phyloP scores from a whole-genome alignment of 2,329 filamentous ascomycete species.

The Trichoderma arundinaceum region DNA sequence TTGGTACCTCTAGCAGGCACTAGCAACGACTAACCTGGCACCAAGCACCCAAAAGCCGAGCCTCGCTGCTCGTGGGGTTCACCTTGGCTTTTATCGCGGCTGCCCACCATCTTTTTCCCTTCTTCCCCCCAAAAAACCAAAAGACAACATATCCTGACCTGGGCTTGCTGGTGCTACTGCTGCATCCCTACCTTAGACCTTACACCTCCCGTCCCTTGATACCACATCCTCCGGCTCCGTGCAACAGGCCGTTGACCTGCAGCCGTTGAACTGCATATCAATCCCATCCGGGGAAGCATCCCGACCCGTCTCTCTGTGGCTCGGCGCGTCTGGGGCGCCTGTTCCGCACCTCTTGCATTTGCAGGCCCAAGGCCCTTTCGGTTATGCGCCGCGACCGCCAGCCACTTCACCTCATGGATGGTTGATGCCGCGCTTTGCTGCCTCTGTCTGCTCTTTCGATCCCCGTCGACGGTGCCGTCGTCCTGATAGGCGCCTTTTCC shows the following conservation, averaged over 20 bases:
- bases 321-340: conserved; percentile 4
- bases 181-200: conserved; percentile 16
- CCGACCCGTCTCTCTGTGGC: conserved; percentile 6
- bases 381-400: conserved; percentile 15
- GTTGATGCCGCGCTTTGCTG: conserved; percentile 23
- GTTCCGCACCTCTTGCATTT: conserved; percentile 19
- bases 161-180: background rate
- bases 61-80: conserved; percentile 22
- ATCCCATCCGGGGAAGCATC: conserved; percentile 13
- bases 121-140: background rate
- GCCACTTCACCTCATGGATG: conserved; percentile 16
- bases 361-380: conserved; percentile 2
- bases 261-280: conserved; percentile 10
- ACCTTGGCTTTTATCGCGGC: conserved; percentile 14
- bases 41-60: conserved; percentile 17
- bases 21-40: too few species aligned
- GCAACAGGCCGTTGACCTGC: background rate
- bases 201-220: background rate
- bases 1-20: too few species aligned
- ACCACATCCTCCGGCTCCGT: background rate
- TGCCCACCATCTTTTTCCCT: conserved; percentile 16
- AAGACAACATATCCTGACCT: background rate
- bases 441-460: background rate
- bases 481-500: background rate
- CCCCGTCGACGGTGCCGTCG: background rate